These are phyloP conservation scores for Exserohilum rostratum DNA, from an alignment of 2,329 filamentous ascomycete species.

Conservation along the genomic window DNA sequence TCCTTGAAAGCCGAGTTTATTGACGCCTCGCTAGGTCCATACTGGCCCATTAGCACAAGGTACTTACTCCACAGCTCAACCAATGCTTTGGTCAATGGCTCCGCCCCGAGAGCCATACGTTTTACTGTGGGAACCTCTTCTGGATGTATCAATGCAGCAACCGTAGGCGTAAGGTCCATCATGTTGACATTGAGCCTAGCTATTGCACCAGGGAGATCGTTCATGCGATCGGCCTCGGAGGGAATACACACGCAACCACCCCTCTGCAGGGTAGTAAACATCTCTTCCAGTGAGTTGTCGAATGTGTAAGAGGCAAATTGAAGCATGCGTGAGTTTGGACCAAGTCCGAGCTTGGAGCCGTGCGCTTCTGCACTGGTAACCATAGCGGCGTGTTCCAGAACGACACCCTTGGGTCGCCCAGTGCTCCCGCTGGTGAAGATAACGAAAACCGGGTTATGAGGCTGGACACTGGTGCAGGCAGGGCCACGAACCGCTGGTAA, in stretches of 20 bases:
- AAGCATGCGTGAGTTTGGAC: slow-evolving; percentile 36
- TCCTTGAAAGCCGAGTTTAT: slow-evolving; percentile 42
- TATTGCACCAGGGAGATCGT: slow-evolving; percentile 56
- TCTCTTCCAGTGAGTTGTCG: slow-evolving; percentile 62
- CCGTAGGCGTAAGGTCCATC: slow-evolving; percentile 63
- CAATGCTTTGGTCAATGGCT: slow-evolving; percentile 48
- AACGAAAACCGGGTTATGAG: slow-evolving; percentile 38
- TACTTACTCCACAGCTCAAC: slow-evolving; percentile 35
- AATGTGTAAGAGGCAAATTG: slow-evolving; percentile 59
- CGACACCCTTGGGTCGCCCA: slow-evolving; percentile 43
- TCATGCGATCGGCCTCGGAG: slow-evolving; percentile 61
- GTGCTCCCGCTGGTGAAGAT: slow-evolving; percentile 45
- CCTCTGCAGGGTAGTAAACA: slow-evolving; percentile 59
- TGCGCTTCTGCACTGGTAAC: slow-evolving; percentile 41
- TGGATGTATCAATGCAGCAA: slow-evolving; percentile 58
- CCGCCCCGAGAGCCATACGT: slow-evolving; percentile 53
- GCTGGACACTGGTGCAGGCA: slow-evolving; percentile 27
- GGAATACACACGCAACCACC: slow-evolving; percentile 62
- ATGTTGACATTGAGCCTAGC: slow-evolving; percentile 35
- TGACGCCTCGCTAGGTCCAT: slow-evolving; percentile 42
- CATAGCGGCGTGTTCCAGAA: slow-evolving; percentile 41
- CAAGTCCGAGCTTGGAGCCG: slow-evolving; percentile 34
- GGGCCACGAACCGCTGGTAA: slow-evolving; percentile 26
- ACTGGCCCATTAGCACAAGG: slow-evolving; percentile 36
- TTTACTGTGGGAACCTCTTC: slow-evolving; percentile 53